Percentiles rank a stretch among this genome's conserved stretches.
These are phyloP conservation scores for Penicillium sp. DNA, from an alignment of 2,329 filamentous ascomycete genomes.

Conservation along the genomic window DNA sequence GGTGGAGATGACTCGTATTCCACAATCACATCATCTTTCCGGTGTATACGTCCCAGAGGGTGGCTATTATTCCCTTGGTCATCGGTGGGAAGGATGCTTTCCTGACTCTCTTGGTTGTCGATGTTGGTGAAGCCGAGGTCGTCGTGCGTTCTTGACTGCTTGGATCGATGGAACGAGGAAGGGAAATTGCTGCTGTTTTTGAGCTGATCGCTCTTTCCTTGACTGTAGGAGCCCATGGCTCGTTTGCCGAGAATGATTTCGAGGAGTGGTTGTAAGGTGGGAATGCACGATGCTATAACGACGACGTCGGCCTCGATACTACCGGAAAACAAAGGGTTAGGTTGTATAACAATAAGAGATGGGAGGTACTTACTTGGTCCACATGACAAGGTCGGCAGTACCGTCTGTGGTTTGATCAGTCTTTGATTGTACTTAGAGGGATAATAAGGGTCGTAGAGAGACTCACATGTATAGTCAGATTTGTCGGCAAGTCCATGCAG, in stretches of 20 bases:
- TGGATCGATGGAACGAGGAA: constrained; percentile 6
- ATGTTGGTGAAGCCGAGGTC: constrained; percentile 14
- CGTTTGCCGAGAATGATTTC: constrained; percentile 21
- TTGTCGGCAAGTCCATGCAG: constrained; percentile 22
- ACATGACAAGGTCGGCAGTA: constrained; percentile 39
- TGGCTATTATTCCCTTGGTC: background rate
- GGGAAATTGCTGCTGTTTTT: constrained; percentile 9
- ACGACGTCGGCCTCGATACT: constrained; percentile 29
- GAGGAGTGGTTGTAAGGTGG: constrained; percentile 26
- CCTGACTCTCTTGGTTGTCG: constrained; percentile 15
- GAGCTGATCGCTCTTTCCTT: constrained; percentile 5
- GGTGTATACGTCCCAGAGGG: constrained; percentile 7
- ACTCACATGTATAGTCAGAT: constrained; percentile 27
- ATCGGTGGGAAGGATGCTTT: constrained; percentile 17
- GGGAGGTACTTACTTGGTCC: constrained; percentile 34
- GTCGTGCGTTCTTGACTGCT: constrained; percentile 3
- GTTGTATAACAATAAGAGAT: background rate
- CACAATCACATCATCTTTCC: constrained; percentile 14
- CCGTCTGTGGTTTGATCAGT: constrained; percentile 16
- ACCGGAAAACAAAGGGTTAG: background rate
- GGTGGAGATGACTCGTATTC: constrained; percentile 6
- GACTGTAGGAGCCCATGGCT: constrained; percentile 11
- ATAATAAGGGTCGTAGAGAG: background rate
- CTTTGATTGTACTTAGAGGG: background rate
- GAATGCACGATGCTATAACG: constrained; percentile 30